These are phyloP conservation scores for Mycena metata DNA, from an alignment of 768 basidiomycete genomes.

Conservation along the genomic window DNA sequence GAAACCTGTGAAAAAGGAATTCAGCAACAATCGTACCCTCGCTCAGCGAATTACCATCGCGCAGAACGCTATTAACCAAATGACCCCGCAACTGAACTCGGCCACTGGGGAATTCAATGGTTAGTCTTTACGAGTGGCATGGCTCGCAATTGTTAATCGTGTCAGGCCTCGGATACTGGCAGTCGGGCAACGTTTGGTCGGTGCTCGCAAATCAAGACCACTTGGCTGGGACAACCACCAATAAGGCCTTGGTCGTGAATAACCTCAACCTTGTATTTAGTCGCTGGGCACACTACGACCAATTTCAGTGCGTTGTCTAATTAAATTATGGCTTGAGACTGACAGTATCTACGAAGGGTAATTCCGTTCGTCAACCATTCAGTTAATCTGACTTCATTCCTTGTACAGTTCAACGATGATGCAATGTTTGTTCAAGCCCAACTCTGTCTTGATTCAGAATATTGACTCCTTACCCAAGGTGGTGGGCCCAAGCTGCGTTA, in stretches of 20 bases:
- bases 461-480: conserved; percentile 46
- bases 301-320: conserved; percentile 51
- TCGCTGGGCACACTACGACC: conserved; percentile 57
- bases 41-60: too few species aligned
- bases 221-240: conserved; percentile 52
- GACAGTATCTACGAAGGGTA: conserved; percentile 28
- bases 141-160: too few species aligned
- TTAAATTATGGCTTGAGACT: neutral
- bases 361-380: neutral
- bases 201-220: conserved; percentile 64
- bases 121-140: too few species aligned
- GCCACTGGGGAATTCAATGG: too few species aligned
- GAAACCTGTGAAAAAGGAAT: too few species aligned
- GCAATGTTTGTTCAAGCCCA: conserved; percentile 51
- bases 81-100: too few species aligned
- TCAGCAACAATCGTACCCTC: too few species aligned
- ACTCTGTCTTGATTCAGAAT: neutral
- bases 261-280: conserved; percentile 59
- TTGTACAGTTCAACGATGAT: conserved; percentile 63
- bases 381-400: neutral
- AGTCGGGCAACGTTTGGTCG: conserved; percentile 65
- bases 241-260: conserved; percentile 53
- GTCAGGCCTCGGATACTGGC: conserved; percentile 66
- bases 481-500: conserved; percentile 68
- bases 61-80: too few species aligned